phyloP scores from a whole-genome alignment of 345 rosid species.

The Citrus unshiu region DNA sequence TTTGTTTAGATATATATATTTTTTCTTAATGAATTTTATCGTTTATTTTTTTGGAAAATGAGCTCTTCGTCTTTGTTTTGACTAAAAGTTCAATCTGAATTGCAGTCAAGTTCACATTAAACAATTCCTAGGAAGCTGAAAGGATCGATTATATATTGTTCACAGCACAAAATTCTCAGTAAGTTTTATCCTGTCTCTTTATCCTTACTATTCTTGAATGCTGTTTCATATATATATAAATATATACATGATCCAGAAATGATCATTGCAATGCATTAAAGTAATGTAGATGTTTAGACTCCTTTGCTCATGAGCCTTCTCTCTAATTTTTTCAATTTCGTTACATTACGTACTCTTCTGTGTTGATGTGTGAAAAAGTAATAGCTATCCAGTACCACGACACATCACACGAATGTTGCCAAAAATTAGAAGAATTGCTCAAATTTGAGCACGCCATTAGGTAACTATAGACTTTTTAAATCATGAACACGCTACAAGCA shows the following conservation, averaged over 20 bases:
- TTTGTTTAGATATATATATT: too few species aligned
- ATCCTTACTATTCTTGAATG: background rate
- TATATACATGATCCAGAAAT: background rate
- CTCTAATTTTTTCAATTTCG: background rate
- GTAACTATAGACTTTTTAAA: background rate
- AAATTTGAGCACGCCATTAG: conserved; percentile 13
- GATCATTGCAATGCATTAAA: background rate
- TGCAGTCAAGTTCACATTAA: background rate
- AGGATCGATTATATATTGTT: background rate
- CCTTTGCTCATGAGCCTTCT: background rate
- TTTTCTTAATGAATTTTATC: too few species aligned
- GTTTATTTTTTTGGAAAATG: too few species aligned
- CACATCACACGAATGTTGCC: background rate
- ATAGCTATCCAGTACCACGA: background rate
- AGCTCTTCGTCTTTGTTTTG: background rate
- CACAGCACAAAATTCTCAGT: background rate
- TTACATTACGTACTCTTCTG: background rate
- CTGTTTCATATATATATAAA: background rate
- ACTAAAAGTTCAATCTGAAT: background rate
- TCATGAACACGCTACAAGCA: conserved; percentile 1
- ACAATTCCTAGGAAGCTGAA: background rate
- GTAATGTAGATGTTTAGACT: background rate
- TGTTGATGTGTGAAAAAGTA: background rate
- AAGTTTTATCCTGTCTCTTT: background rate
- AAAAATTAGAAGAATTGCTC: conserved; percentile 18